Percentiles rank a stretch among this genome's conserved stretches.
Evolutionary conservation across 768 basidiomycete species (phyloP).

Genomic region (Podaxis mareebaensis): DNA sequence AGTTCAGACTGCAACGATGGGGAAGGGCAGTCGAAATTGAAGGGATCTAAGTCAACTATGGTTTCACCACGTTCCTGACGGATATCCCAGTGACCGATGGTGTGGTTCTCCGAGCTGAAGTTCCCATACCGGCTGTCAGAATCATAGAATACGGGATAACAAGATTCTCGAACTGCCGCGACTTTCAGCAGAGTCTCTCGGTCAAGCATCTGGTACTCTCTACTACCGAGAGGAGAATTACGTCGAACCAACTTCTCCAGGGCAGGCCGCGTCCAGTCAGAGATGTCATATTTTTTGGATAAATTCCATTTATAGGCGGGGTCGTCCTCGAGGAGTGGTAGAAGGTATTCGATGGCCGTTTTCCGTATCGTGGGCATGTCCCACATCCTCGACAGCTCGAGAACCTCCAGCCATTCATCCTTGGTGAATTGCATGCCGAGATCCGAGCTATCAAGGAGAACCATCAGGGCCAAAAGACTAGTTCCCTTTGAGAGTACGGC

Average conservation of each 20-base stretch:
- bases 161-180: conserved; percentile 5
- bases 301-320: conserved; percentile 31
- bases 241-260: conserved; percentile 10
- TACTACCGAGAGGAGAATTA: not conserved
- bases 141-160: conserved; percentile 2
- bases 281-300: conserved; percentile 33
- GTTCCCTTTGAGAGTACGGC: not conserved
- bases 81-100: not conserved
- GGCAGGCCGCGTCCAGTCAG: conserved; percentile 26
- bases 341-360: conserved; percentile 29
- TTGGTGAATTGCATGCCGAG: conserved; percentile 1
- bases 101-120: not conserved
- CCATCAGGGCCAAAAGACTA: conserved; percentile 1
- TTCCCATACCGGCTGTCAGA: not conserved
- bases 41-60: not conserved
- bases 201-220: conserved; percentile 1
- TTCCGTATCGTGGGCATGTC: conserved; percentile 30
- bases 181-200: not conserved
- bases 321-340: conserved; percentile 15
- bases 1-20: not conserved
- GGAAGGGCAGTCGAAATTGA: conserved; percentile 4
- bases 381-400: conserved; percentile 43
- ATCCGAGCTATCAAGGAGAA: not conserved
- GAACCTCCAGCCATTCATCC: conserved; percentile 37
- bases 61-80: not conserved